Conservation (phyloP, 495 filamentous ascomycete genomes). For the Penicillium soppii region DNA sequence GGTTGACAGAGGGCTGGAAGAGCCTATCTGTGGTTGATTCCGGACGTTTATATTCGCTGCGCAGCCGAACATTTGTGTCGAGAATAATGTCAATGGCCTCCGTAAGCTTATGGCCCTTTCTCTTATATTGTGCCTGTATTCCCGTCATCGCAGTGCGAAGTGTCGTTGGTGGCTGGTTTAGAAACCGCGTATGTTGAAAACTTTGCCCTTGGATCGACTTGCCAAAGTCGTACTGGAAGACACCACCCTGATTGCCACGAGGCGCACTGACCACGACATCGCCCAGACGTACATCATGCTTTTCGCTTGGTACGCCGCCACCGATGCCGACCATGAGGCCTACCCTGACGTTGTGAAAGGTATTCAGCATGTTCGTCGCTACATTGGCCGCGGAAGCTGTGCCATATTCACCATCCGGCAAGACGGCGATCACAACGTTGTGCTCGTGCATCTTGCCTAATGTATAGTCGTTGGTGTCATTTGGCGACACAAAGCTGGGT, state of each 20-base stretch:
- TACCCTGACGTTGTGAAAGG: constrained; percentile 33
- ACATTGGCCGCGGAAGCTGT: constrained; percentile 7
- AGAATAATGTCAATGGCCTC: constrained; percentile 18
- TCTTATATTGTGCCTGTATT: constrained; percentile 12
- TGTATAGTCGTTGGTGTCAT: constrained; percentile 33
- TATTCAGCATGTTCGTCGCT: constrained; percentile 28
- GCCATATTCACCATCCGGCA: constrained; percentile 25
- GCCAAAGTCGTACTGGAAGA: constrained; percentile 43
- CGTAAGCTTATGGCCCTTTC: constrained; percentile 19
- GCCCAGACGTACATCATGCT: constrained; percentile 32
- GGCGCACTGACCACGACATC: constrained; percentile 41
- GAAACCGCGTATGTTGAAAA: constrained; percentile 24
- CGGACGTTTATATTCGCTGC: constrained; percentile 26
- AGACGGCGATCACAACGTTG: constrained; percentile 31
- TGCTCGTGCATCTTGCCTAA: constrained; percentile 36
- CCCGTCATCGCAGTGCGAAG: constrained; percentile 18
- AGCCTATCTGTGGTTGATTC: constrained; percentile 31
- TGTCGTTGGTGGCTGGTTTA: constrained; percentile 32
- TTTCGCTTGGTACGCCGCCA: constrained; percentile 21
- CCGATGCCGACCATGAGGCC: constrained; percentile 32
- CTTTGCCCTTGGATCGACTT: constrained; percentile 16
- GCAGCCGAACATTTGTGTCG: constrained; percentile 16
- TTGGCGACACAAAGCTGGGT: neutral
- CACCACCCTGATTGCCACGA: constrained; percentile 20
- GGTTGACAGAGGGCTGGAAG: constrained; percentile 25